A percentile compares a stretch with the other conserved stretches of the same genome.
phyloP scores from a whole-genome alignment of 2,329 filamentous ascomycete genomes.

The Pseudogymnoascus sp. region DNA sequence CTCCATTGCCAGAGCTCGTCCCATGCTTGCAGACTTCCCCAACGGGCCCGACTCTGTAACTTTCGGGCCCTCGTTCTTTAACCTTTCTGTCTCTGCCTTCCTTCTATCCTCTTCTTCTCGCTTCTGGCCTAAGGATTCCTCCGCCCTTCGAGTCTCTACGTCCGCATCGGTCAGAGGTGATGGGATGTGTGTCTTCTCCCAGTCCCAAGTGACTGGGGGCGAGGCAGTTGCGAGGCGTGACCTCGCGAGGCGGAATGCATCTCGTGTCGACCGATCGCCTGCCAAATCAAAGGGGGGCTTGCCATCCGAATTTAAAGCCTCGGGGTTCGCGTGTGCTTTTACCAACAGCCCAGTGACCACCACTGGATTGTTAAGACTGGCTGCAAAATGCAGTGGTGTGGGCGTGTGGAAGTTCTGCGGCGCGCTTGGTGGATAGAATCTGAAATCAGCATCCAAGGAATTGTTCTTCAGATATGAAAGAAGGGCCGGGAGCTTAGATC shows the following conservation, averaged over 20 bases:
- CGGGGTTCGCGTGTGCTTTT: slow-evolving; percentile 70
- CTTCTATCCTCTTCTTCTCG: slow-evolving; percentile 64
- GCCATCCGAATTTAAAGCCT: slow-evolving; percentile 62
- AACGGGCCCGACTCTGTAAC: slow-evolving; percentile 36
- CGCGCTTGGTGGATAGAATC: slow-evolving; percentile 61
- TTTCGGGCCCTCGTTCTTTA: slow-evolving; percentile 59
- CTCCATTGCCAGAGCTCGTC: slow-evolving; percentile 45
- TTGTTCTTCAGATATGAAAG: slow-evolving; percentile 79
- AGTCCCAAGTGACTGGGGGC: slow-evolving; percentile 54
- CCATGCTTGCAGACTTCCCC: slow-evolving; percentile 36
- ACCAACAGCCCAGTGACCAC: slow-evolving; percentile 70
- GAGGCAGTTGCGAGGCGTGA: slow-evolving; percentile 64
- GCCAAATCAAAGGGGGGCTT: slow-evolving; percentile 81
- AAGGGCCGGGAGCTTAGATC: slow-evolving; percentile 82
- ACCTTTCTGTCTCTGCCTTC: slow-evolving; percentile 64
- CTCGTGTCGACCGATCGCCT: slow-evolving; percentile 76
- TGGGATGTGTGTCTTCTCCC: slow-evolving; percentile 70
- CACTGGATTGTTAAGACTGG: slow-evolving; percentile 69
- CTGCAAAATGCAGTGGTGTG: slow-evolving; percentile 78
- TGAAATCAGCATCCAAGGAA: slow-evolving; percentile 61
- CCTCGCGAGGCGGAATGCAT: slow-evolving; percentile 85
- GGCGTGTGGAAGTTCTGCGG: slow-evolving; percentile 68
- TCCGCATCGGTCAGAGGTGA: slow-evolving; percentile 62
- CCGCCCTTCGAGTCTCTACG: slow-evolving; percentile 59
- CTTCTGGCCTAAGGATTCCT: slow-evolving; percentile 63